Evolutionary conservation across 768 basidiomycete genomes (phyloP), one percentile per base, ranked within the genome.

Genomic region (Trametes punicea): DNA sequence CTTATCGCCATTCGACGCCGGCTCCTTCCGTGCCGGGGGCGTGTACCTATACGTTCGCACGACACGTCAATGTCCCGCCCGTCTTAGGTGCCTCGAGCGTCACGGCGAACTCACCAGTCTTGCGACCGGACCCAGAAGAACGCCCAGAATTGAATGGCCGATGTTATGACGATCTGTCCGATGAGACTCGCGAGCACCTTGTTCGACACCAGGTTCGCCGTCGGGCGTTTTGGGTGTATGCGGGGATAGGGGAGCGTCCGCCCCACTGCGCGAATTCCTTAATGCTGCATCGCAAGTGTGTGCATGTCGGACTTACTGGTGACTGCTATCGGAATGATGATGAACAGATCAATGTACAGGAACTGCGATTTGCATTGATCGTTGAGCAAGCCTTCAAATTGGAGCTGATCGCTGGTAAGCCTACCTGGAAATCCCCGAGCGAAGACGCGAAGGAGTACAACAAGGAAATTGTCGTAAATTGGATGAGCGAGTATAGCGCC

Each of bases 401-500:
- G 39, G 46, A 4, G n/a, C 18, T 33, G 44, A 52, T 34, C 52
- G 26, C 33, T 21, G 20, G 15, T n/a, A 15, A 20, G 47, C 81
- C 51, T 57, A 90, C 93, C 83, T 98, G 90, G 70, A 98, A 96
- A 69, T 99, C 96, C 41, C 95, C 96, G 33, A 99, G 75, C 41
- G 93, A 93, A 6, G 93, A 96, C 0, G 94, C 96, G 67, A 99
- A 97, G 0, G 93, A 94, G 71, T 99, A 99, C 29, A 99, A 71
- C 56, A 98, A 71, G 2, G 94, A 97, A 57, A 98, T 90, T 3
- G 94, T 93, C n/a, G 95, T 98, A 69, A 99, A 99, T 69, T 99
- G 97, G 49, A 99, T 99, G 62, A 99, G 79, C 11, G 97, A 99
- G 72, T 98, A 99, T 40, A 99, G 72, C 0, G 97, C 97, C 96